Evolutionary conservation across 2,329 filamentous ascomycete genomes (phyloP), one percentile per base, ranked within the genome.

Genomic region (Trichoderma sp.): DNA sequence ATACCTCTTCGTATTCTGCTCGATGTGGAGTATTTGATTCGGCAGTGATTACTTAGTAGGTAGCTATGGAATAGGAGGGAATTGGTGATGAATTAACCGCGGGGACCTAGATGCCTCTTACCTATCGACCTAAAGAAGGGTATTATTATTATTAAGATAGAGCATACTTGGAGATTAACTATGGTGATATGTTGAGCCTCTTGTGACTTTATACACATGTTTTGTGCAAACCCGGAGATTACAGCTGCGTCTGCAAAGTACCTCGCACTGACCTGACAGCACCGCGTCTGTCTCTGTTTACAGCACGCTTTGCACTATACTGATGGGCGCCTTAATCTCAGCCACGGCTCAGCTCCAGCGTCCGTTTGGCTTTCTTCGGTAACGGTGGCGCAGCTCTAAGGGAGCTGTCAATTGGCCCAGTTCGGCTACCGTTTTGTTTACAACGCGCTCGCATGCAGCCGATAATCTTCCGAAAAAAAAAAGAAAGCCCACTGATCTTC

Each of bases 401-500:
- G 21, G 2, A 24, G 47, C 47, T 29, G 29, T 31, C 53, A 56
- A 24, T 29, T 40, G 14, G 14, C 35, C 31, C 8, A 62, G 13
- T 47, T 35, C 13, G 37, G 55, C 31, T n/a, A 37, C 59, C 59
- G 40, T 60, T 58, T 63, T 56, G 52, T 64, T 58, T 49, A 49
- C 47, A 40, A 64, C 33, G 61, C 61, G 61, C 31, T 13, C 11
- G 8, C 2, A 49, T 7, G 1, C 24, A n/a, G 40, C 63, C 63
- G 63, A 37, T 2, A 29, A 21, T 66, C 37, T 14, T 4, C 63
- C 63, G 63, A 56, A 16, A 13, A 33, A 49, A 57, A 66, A 58
- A 35, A n/a, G 29, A 19, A 19, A 43, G 27, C 53, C 63, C 63
- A 21, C 53, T 40, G 35, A 49, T 11, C 37, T 37, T 33, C n/a